Evolutionary conservation across 2,329 filamentous ascomycete species (phyloP), one percentile per base, ranked within the genome.

Genomic region (Cercospora sp.): DNA sequence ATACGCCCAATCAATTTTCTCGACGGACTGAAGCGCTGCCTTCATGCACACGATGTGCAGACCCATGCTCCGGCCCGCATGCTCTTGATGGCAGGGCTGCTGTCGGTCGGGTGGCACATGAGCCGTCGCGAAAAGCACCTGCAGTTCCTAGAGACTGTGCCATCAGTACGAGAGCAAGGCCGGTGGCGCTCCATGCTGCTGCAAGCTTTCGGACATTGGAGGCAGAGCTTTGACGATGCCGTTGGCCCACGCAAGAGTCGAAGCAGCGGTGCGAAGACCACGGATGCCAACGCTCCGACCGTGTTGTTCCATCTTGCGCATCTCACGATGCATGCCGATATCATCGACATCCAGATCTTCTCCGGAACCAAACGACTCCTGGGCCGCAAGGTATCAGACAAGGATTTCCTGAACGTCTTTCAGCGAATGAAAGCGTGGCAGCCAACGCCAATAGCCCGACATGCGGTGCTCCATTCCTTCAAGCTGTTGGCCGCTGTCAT

Each of bases 61-160:
- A 97, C 94, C 1, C 97, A 97, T 78, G 90, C 92, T 0, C 97
- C 97, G 77, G 94, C 93, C 1, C 89, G 94, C 34, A 94, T 91
- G 2, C 92, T 97, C 58, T 84, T 98, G 55, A 97, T 97, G 92
- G 91, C 93, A 1, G 94, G 94, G 0, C 82, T 98, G 24, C 83
- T 97, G 10, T 97, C 92, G 71, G 93, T 97, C 30, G 94, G 91
- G 74, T 97, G 93, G 91, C 94, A 97, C 78, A 94, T 97, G 90
- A 94, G 96, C 77, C 94, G 97, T 76, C 87, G 94, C 76, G 94
- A 97, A 78, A 86, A 97, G 16, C 94, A 97, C 80, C 89, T 97
- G 67, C 94, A 91, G 79, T 93, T 93, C 1, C 85, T 97, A 0
- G 93, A 91, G 8, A 91, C 93, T 13, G 88, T 89, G 0, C 89